Evolutionary conservation across 805 yeast species (phyloP), one percentile per base, ranked within the genome.

Genomic region (Myxozyma monticola): DNA sequence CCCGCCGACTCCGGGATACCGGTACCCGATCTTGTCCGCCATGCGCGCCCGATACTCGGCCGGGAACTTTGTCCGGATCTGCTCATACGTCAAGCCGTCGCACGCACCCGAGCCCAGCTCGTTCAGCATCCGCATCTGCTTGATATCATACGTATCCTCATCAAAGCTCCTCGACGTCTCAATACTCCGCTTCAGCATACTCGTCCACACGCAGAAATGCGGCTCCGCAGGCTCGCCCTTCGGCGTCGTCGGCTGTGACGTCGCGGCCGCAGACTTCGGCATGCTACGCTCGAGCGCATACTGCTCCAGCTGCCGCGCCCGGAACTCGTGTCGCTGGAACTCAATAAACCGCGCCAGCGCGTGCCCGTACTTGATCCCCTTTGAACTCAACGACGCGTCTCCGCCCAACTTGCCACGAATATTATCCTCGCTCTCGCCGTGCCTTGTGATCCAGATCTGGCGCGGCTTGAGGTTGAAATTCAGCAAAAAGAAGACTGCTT

Each of bases 1-100:
- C 15, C 99, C 99, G 6, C 98, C 97, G 42, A 88, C 86, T 3
- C 99, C 99, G 1, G 98, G 99, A 65, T 91, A 91, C 53, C 99
- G 74, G 68, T 91, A 91, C 15, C 84, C 74, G 60, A 91, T 74
- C 68, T 91, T 91, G 68, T 88, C 85, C 36, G 76, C 73, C 59
- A 88, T 69, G 51, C 98, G 77, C 15, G 88, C 78, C 36, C 77
- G 79, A 64, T 84, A 91, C 66, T 91, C 98, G 31, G 78, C 78
- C 0, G 97, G 96, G 62, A 76, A 79, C 54, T 73, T 71, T 9
- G 69, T 71, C 65, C 84, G 86, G 57, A 91, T 90, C 60, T 91
- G 95, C 45, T 81, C 83, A 64, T 93, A 90, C 0, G 98, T 90
- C 84, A 90, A 75, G 2, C 96, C 96, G 60, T 91, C 98, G 62